Evolutionary conservation across 768 basidiomycete species (phyloP), one percentile per base, ranked within the genome.

Genomic region (Zangia roseola): DNA sequence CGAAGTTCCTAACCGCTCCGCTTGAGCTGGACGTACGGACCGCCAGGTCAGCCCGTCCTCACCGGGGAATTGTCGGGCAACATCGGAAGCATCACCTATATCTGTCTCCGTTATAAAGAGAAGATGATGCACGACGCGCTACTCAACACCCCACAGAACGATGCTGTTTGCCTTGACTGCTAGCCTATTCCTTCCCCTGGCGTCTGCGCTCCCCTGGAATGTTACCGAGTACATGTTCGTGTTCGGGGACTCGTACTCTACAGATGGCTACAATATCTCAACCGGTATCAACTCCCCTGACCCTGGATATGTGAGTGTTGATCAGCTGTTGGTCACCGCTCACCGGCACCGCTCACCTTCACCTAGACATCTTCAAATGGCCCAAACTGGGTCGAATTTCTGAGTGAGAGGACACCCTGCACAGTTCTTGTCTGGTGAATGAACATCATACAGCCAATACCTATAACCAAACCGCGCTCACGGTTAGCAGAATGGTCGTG

Each of bases 171-270:
- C 23, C 9, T 42, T 53, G 26, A 30, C 37, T 36, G 21, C 33
- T 28, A 9, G 46, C 35, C 25, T 63, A 17, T 21, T 49, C 36
- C 49, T 53, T 31, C 34, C 55, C 5, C 19, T 50, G 21, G 52
- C 14, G 17, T 56, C 41, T 14, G 60, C 69, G 6, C 63, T 63
- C 43, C 72, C 76, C 7, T 83, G 82, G 82, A 71, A 69, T 12
- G 69, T 70, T 13, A 83, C 77, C 5, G 64, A 81, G 53, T 82
- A 74, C 57, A 55, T 84, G 43, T 79, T 85, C 53, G 71, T 76
- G 2, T 84, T 84, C 54, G 83, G 83, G 10, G 83, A 84, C 55
- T 84, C 81, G 1, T 84, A 84, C 61, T 80, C 80, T 1, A 68
- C 78, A 5, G 74, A 77, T 45, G 81, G 82, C 9, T 84, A 74